A percentile compares a stretch with the other conserved stretches of the same genome.
These are phyloP conservation scores for Platismatia glauca DNA, from an alignment of 495 filamentous ascomycete genomes.

Conservation along the genomic window DNA sequence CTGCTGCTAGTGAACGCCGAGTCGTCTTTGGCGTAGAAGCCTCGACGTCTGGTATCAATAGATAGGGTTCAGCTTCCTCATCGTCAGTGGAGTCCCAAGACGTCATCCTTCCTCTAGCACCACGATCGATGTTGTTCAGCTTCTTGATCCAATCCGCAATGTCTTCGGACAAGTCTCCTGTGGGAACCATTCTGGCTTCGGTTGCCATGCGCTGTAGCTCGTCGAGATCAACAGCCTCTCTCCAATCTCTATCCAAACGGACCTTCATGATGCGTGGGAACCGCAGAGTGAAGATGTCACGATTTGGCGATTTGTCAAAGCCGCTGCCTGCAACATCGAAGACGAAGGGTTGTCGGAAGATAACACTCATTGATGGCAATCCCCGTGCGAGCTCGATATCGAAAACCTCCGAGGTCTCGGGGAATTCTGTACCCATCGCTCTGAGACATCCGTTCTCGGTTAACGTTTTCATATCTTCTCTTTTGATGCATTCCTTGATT, in stretches of 20 bases:
- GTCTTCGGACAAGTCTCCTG: constrained; percentile 41
- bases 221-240: constrained; percentile 45
- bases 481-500: constrained; percentile 44
- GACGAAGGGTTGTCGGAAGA: constrained; percentile 55
- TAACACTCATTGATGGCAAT: constrained; percentile 32
- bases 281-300: constrained; percentile 50
- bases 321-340: constrained; percentile 56
- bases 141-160: constrained; percentile 46
- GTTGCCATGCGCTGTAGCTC: constrained; percentile 50
- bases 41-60: neutral
- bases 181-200: constrained; percentile 34
- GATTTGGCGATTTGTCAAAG: constrained; percentile 52
- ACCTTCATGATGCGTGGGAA: constrained; percentile 57
- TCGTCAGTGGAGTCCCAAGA: constrained; percentile 18
- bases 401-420: constrained; percentile 15
- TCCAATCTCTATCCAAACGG: constrained; percentile 48
- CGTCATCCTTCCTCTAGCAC: neutral
- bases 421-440: constrained; percentile 20
- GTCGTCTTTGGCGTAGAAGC: neutral
- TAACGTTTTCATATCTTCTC: constrained; percentile 40
- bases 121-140: constrained; percentile 39
- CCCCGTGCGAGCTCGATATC: constrained; percentile 3
- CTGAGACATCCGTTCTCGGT: constrained; percentile 44
- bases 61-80: neutral
- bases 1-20: neutral